Evolutionary conservation across 192 early-diverging fungal genomes (phyloP).

Genomic region (Entomortierella beljakovae): DNA sequence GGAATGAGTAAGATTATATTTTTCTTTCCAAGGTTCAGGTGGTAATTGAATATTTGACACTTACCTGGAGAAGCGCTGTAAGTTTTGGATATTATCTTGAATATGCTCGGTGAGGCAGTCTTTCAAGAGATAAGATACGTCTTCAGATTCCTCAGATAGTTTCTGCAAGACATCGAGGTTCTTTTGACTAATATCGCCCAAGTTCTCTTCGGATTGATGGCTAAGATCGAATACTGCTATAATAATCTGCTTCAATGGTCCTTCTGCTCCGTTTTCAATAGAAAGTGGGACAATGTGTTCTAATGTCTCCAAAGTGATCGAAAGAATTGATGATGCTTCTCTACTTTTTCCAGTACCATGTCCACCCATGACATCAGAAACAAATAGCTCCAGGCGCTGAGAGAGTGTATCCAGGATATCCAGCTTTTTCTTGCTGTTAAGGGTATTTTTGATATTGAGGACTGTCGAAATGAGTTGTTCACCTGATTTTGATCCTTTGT

Average conservation of each 20-base stretch:
- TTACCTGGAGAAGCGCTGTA: slow-evolving; percentile 53
- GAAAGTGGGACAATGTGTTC: slow-evolving; percentile 9
- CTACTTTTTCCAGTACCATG: slow-evolving; percentile 1
- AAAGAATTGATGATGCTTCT: slow-evolving; percentile 25
- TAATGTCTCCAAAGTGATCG: slow-evolving; percentile 13
- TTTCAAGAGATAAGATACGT: slow-evolving; percentile 20
- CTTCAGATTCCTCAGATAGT: slow-evolving; percentile 33
- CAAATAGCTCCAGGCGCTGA: slow-evolving; percentile 29
- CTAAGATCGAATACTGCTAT: slow-evolving; percentile 39
- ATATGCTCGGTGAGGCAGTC: slow-evolving; percentile 42
- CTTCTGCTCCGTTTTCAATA: slow-evolving; percentile 18
- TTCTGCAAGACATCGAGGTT: slow-evolving; percentile 20
- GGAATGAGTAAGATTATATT: neutral
- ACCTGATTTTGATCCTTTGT: slow-evolving; percentile 10
- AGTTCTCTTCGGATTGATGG: slow-evolving; percentile 18
- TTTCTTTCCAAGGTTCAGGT: no score
- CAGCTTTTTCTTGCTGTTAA: slow-evolving; percentile 19
- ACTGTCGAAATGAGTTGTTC: slow-evolving; percentile 7
- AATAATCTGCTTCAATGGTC: slow-evolving; percentile 21
- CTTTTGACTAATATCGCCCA: slow-evolving; percentile 16
- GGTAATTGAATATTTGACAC: no score
- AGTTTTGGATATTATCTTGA: slow-evolving; percentile 49
- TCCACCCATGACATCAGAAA: slow-evolving; percentile 15
- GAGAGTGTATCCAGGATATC: slow-evolving; percentile 32
- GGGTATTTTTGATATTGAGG: slow-evolving; percentile 6